phyloP scores from a whole-genome alignment of 164 flowering plant genomes.

The Vitis cinerea region DNA sequence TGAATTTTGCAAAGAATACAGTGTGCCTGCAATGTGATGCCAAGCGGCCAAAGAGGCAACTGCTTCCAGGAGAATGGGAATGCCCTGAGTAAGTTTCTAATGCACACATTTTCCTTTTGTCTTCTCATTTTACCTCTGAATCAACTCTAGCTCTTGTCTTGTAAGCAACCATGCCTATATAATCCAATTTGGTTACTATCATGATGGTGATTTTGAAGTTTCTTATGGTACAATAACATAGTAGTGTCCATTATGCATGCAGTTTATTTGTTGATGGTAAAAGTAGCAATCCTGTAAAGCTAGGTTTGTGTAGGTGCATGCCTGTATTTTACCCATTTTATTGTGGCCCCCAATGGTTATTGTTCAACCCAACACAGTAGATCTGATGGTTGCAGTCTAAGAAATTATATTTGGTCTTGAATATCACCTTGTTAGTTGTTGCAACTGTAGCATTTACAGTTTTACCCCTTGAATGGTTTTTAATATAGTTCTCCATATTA shows the following conservation, averaged over 20 bases:
- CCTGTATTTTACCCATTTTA: too few species aligned
- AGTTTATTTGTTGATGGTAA: background rate
- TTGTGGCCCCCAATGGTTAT: too few species aligned
- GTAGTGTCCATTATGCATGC: background rate
- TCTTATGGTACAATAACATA: background rate
- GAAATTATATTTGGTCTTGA: too few species aligned
- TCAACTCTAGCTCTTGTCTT: background rate
- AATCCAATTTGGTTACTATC: background rate
- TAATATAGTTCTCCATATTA: too few species aligned
- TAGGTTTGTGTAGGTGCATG: background rate
- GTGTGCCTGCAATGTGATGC: conserved; percentile 98
- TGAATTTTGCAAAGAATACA: conserved; percentile 96
- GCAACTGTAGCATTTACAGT: too few species aligned
- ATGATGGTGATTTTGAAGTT: background rate
- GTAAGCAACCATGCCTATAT: too few species aligned
- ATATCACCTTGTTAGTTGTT: too few species aligned
- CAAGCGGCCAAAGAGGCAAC: conserved; percentile 89
- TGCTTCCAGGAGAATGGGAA: conserved; percentile 99
- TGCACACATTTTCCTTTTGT: background rate
- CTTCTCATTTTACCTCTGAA: background rate
- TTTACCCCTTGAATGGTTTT: too few species aligned
- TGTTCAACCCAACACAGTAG: background rate
- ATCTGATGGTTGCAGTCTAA: background rate
- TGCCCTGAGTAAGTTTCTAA: conserved; percentile 78
- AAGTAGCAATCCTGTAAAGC: background rate